phyloP scores from a whole-genome alignment of 2,329 filamentous ascomycete genomes.

The Ophiostoma australiae region DNA sequence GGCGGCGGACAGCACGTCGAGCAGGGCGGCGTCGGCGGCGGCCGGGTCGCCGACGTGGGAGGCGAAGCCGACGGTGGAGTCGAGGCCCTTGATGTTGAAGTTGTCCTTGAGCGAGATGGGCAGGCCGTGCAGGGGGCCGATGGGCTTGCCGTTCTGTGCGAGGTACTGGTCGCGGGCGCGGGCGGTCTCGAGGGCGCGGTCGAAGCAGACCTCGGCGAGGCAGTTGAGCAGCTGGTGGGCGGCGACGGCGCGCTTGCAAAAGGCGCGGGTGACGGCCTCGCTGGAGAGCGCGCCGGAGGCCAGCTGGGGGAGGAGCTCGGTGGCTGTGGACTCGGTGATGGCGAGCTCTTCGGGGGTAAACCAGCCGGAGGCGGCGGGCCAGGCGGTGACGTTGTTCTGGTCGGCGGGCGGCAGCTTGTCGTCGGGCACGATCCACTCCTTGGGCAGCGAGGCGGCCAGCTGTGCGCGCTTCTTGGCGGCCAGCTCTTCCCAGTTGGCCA shows the following conservation, averaged over 20 bases:
- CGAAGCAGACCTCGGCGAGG: constrained; percentile 50
- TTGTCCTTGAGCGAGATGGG: constrained; percentile 67
- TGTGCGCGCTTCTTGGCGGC: constrained; percentile 42
- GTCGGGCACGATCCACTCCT: constrained; percentile 53
- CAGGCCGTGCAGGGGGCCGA: constrained; percentile 62
- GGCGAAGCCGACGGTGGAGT: constrained; percentile 60
- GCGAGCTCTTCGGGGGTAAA: constrained; percentile 45
- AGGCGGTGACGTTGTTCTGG: constrained; percentile 52
- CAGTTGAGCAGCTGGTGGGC: constrained; percentile 45
- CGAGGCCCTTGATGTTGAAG: constrained; percentile 57
- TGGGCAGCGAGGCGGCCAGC: constrained; percentile 48
- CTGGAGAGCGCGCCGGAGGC: constrained; percentile 38
- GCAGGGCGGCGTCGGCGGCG: constrained; percentile 39
- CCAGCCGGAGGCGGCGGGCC: constrained; percentile 55
- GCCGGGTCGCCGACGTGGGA: constrained; percentile 57
- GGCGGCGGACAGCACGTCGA: constrained; percentile 40
- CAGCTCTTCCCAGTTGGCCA: constrained; percentile 39
- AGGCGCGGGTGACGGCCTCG: constrained; percentile 36
- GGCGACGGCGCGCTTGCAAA: constrained; percentile 38
- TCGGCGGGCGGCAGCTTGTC: constrained; percentile 49
- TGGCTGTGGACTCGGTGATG: constrained; percentile 36
- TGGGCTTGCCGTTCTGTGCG: constrained; percentile 41
- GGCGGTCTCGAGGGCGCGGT: constrained; percentile 47
- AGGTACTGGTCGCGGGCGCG: constrained; percentile 47
- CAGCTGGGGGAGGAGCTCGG: constrained; percentile 36